Base-by-base conservation (phyloP, 192 early-diverging fungal genomes). In the Obelidium mucronatum region DNA sequence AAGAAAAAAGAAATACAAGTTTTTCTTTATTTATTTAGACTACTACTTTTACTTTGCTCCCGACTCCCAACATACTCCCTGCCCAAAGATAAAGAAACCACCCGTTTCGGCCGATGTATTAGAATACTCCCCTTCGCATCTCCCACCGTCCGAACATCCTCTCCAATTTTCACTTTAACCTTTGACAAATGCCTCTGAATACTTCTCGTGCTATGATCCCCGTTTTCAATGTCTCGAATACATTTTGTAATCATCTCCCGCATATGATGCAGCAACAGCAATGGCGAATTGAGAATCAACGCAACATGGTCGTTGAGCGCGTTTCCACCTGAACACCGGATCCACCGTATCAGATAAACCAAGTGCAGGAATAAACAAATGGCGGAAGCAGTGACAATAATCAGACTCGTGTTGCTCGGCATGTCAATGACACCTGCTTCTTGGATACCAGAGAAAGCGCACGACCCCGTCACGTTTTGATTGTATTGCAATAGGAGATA, bases 401-500 rank as follows among this genome's bases (percentile, higher is more conserved):
- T 31, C 4, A 28, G 30, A 35, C 51, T 58, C 22, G 69, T 35
- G 15, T 33, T 36, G 13, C 28, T 30, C 22, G 66, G 66, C 69
- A 72, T 63, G 15, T 15, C 42, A 39, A 74, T 74, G 11, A 44
- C 40, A 13, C 73, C 73, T 3, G 5, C 3, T 3, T 64, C 39
- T 34, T 63, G 15, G 15, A 52, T 17, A 17, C 59, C 73, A 22
- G 15, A 35, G 36, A 42, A 74, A 1, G 24, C n/a, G 40, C 73
- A 74, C 13, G 13, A 30, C 3, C 22, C 37, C 8, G 8, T 74
- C 28, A n/a, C 8, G 17, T 4, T 63, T 2, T 30, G 22, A 2
- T 74, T 35, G 33, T 63, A 74, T 39, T 74, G 73, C 59, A 63
- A 26, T 2, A 64, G 30, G 6, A 63, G 35, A 36, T 40, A 74